A percentile compares a stretch with the other conserved stretches of the same genome.
Evolutionary conservation across 805 yeast genomes (phyloP).

Genomic region (Candida ascalaphidarum): DNA sequence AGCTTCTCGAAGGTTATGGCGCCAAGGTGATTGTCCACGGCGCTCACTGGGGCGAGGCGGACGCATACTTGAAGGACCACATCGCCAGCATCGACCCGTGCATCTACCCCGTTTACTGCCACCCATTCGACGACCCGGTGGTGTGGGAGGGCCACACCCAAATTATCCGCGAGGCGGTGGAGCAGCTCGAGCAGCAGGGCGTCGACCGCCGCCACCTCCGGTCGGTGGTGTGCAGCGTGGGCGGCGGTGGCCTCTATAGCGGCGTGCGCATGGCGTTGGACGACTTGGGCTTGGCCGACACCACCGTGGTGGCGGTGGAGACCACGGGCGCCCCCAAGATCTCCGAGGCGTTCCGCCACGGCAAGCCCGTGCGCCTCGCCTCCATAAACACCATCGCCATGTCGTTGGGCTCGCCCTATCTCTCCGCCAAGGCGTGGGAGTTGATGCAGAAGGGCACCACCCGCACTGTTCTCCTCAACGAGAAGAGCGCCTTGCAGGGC

Average conservation of each 20-base stretch:
- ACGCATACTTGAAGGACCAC: constrained; percentile 9
- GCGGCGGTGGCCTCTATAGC: constrained; percentile 27
- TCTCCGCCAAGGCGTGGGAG: constrained; percentile 10
- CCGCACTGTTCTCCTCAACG: constrained; percentile 11
- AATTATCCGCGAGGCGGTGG: constrained; percentile 16
- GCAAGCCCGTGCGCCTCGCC: constrained; percentile 10
- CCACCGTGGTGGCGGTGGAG: constrained; percentile 20
- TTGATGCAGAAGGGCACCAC: constrained; percentile 11
- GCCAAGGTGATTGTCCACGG: constrained; percentile 18
- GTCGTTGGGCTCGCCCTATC: constrained; percentile 20
- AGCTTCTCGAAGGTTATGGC: constrained; percentile 10
- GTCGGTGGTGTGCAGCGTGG: constrained; percentile 22
- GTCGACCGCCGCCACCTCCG: constrained; percentile 10
- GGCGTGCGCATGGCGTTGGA: constrained; percentile 19
- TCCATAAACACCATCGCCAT: constrained; percentile 16
- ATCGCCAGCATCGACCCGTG: constrained; percentile 7
- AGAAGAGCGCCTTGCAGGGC: constrained; percentile 16
- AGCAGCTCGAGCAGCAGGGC: constrained; percentile 10
- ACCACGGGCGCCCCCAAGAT: constrained; percentile 17
- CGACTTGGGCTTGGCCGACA: constrained; percentile 6
- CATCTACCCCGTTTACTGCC: constrained; percentile 17
- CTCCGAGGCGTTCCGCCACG: constrained; percentile 10
- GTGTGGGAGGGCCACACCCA: constrained; percentile 23
- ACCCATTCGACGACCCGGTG: constrained; percentile 22
- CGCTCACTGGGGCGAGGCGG: constrained; percentile 26